phyloP scores from a whole-genome alignment of 805 yeast species.

The Dipodascopsis tothii region DNA sequence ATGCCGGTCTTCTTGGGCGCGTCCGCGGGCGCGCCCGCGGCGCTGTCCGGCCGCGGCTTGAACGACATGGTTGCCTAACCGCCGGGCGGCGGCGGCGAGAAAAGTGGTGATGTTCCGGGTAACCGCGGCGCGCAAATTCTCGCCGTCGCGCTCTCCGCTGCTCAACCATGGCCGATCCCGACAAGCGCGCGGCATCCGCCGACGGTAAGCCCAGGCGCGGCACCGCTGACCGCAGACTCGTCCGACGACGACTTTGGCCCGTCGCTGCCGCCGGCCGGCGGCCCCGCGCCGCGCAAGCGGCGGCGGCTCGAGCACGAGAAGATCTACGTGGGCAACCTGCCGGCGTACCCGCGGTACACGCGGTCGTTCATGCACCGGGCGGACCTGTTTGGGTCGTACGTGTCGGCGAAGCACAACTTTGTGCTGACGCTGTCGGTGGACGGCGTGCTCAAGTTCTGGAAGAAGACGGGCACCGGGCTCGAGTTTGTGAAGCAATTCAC shows the following conservation, averaged over 20 bases:
- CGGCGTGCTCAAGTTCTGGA: slow-evolving; percentile 35
- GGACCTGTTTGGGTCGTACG: slow-evolving; percentile 9
- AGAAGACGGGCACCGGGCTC: slow-evolving; percentile 17
- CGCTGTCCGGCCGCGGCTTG: background rate
- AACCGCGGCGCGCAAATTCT: too few relatives aligned
- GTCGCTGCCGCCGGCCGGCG: slow-evolving; percentile 5
- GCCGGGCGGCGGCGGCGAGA: background rate
- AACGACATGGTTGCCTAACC: background rate
- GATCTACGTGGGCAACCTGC: slow-evolving; percentile 17
- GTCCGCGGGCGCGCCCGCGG: too few relatives aligned
- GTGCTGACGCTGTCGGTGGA: slow-evolving; percentile 31
- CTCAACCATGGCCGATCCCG: too few relatives aligned
- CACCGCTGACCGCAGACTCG: slow-evolving; percentile 1
- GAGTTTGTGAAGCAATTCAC: slow-evolving; percentile 32
- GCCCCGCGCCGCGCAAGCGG: slow-evolving; percentile 5
- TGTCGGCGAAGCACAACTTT: slow-evolving; percentile 21
- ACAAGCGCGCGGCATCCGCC: too few relatives aligned
- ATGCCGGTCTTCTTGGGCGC: too few relatives aligned
- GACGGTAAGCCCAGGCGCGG: too few relatives aligned
- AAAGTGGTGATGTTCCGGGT: background rate
- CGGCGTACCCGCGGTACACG: slow-evolving; percentile 24
- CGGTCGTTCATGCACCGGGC: slow-evolving; percentile 27
- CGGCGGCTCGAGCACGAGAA: slow-evolving; percentile 18
- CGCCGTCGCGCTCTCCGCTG: too few relatives aligned
- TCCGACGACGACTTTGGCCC: slow-evolving; percentile 16